phyloP scores from a whole-genome alignment of 2,329 filamentous ascomycete genomes.

The Cladophialophora psammophila region DNA sequence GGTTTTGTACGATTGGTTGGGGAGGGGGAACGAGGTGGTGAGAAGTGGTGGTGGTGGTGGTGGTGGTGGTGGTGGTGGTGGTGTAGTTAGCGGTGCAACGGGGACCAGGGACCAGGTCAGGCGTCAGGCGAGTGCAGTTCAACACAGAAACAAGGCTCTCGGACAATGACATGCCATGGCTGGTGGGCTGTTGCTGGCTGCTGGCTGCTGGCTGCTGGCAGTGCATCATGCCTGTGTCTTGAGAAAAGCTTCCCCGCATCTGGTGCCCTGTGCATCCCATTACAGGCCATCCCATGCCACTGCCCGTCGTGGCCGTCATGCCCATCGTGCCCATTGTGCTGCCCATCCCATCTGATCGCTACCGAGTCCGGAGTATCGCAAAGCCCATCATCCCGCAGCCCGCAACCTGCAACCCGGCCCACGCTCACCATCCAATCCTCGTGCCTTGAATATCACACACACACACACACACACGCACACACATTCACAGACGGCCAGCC shows the following conservation, averaged over 20 bases:
- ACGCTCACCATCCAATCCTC: slow-evolving; percentile 16
- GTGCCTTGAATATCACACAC: slow-evolving; percentile 12
- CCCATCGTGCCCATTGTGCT: too few relatives aligned
- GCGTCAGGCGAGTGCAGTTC: background rate
- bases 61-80: too few relatives aligned
- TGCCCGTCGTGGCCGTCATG: too few relatives aligned
- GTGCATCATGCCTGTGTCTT: slow-evolving; percentile 9
- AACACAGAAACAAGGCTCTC: background rate
- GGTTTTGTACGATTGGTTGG: slow-evolving; percentile 6
- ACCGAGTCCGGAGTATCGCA: slow-evolving; percentile 9
- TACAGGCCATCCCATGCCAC: too few relatives aligned
- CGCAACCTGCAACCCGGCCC: too few relatives aligned
- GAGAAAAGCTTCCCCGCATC: slow-evolving; percentile 19
- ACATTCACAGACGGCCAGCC: slow-evolving; percentile 12
- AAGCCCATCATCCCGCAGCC: slow-evolving; percentile 4
- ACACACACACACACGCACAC: slow-evolving; percentile 8
- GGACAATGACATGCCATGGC: too few relatives aligned
- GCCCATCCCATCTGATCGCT: slow-evolving; percentile 4
- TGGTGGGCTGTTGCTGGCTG: background rate
- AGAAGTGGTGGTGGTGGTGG: too few relatives aligned
- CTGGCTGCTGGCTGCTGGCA: background rate
- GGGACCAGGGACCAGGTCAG: too few relatives aligned
- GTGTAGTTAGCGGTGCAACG: too few relatives aligned
- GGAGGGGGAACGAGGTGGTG: background rate
- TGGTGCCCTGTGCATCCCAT: slow-evolving; percentile 5